Evolutionary conservation across 2,329 filamentous ascomycete genomes (phyloP), one percentile per base, ranked within the genome.

Genomic region (Clonostachys solani): DNA sequence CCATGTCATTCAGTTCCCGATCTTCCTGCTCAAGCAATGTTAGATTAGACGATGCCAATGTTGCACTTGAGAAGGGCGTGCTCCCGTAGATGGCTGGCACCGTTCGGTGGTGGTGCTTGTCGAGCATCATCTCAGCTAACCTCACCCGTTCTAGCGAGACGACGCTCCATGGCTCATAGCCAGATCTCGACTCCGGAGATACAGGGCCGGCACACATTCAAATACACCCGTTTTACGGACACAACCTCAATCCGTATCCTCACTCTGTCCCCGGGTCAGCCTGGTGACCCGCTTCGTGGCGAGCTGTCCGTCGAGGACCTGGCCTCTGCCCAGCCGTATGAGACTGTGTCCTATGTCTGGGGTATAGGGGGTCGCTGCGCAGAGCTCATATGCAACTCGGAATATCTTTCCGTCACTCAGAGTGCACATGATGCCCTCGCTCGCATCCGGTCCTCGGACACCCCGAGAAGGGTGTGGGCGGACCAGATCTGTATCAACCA

Each of bases 401-500:
- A n/a, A 3, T 33, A 33, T 33, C 52, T 67, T 9, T 46, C 57
- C 17, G 48, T 66, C 12, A 66, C 62, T 12, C 50, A 48, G 47
- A 65, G 60, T 48, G 56, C 66, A 29, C 50, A 58, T 18, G 61
- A 57, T 36, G 64, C 63, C 18, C 53, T 67, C 19, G 48, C 44
- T 15, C 57, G 63, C 4, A 46, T 66, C 48, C 54, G 64, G 42
- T 52, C 54, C 37, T 40, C 54, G 16, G 54, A 54, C 12, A 23
- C 34, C 18, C 50, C 52, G 33, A 57, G 63, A 4, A 52, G 64
- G 33, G 54, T 70, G 7, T 70, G 67, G 67, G 61, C 68, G 4
- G 67, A 70, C 36, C 66, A 69, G 52, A 54, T 70, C 40, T 71
- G 67, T 52, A 68, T 71, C 47, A 67, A 71, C 47, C 67, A 70